Evolutionary conservation across 352 stramenopile genomes (phyloP).

Genomic region (Globisporangium megalacanthum): DNA sequence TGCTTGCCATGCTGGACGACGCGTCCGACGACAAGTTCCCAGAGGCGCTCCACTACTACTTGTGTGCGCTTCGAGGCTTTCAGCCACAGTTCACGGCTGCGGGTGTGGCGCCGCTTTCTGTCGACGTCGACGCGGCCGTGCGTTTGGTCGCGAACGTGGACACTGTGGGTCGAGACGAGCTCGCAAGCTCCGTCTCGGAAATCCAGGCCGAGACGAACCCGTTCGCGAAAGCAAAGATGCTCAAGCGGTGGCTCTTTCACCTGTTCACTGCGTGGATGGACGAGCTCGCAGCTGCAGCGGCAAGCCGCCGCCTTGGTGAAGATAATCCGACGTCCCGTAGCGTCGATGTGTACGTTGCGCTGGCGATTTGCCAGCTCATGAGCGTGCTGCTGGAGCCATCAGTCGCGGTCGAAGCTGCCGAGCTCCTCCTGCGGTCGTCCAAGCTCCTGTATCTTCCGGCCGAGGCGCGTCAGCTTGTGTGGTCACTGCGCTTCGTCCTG

Average conservation of each 20-base stretch:
- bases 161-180: constrained; percentile 14
- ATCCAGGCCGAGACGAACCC: constrained; percentile 25
- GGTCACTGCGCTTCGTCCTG: constrained; percentile 42
- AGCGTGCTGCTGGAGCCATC: constrained; percentile 24
- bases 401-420: constrained; percentile 30
- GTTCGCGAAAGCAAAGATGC: constrained; percentile 22
- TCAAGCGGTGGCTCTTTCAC: constrained; percentile 26
- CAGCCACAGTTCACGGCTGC: background rate
- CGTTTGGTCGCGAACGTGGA: constrained; percentile 17
- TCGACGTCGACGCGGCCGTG: constrained; percentile 18
- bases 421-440: constrained; percentile 28
- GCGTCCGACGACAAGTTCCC: constrained; percentile 4
- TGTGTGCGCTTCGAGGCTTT: constrained; percentile 1
- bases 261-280: constrained; percentile 38
- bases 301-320: background rate
- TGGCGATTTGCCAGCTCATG: constrained; percentile 50
- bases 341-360: constrained; percentile 29
- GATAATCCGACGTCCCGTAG: background rate
- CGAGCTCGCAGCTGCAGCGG: constrained; percentile 15
- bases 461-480: constrained; percentile 33
- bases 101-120: background rate
- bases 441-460: constrained; percentile 23
- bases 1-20: constrained; percentile 7
- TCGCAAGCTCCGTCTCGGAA: constrained; percentile 21
- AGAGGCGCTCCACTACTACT: constrained; percentile 11